Conservation (phyloP, 1,284 basidiomycete genomes). For the Cryptococcus depauperatus region DNA sequence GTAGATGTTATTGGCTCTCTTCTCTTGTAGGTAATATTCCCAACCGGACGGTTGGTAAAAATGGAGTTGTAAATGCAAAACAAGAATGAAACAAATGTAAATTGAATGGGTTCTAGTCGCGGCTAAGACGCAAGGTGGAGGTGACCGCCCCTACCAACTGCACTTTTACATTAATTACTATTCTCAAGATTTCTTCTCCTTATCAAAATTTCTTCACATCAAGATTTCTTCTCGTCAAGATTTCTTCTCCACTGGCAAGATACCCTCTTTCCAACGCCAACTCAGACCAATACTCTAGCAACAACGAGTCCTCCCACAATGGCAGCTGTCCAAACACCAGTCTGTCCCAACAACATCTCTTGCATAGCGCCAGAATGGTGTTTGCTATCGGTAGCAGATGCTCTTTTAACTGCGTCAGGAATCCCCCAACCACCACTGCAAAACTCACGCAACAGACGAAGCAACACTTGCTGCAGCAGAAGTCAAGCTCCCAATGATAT, state of each 20-base stretch:
- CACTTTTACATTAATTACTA: background rate
- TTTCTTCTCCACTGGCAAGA: background rate
- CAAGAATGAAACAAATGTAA: background rate
- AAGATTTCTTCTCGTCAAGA: background rate
- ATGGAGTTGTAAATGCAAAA: background rate
- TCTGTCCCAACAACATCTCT: conserved; percentile 1
- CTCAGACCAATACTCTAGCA: conserved; percentile 19
- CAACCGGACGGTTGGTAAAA: too few species aligned
- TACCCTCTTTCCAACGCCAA: conserved; percentile 13
- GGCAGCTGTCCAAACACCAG: conserved; percentile 14
- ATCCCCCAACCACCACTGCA: too few species aligned
- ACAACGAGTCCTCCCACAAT: conserved; percentile 20
- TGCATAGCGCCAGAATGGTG: conserved; percentile 7
- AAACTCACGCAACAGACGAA: background rate
- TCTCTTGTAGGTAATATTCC: too few species aligned
- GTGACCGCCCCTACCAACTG: too few species aligned
- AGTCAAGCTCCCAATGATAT: background rate
- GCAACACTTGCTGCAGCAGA: background rate
- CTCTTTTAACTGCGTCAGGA: background rate
- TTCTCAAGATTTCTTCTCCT: background rate
- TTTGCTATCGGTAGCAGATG: background rate
- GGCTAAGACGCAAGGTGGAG: background rate
- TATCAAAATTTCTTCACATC: background rate
- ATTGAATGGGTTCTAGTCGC: background rate
- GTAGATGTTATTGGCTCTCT: too few species aligned